Conservation (phyloP, 257 asterid genomes). For the Avicennia marina region DNA sequence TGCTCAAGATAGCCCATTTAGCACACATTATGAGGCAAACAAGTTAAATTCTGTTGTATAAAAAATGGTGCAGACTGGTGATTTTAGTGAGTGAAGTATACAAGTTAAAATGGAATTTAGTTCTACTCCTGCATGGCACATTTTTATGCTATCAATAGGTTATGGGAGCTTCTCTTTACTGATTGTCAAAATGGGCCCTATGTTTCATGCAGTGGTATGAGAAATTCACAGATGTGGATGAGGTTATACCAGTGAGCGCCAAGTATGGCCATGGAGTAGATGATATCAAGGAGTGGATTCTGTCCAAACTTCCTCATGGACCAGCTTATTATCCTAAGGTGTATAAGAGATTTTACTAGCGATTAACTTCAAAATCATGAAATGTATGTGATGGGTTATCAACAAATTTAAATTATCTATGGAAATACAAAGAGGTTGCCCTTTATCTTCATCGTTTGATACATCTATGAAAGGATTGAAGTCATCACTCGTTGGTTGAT, state of each 20-base stretch:
- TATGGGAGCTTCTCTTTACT: too few relatives aligned
- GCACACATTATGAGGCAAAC: not conserved
- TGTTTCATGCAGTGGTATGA: constrained; percentile 80
- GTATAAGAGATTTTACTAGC: constrained; percentile 4
- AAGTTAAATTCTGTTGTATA: not conserved
- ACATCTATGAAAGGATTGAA: not conserved
- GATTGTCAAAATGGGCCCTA: not conserved
- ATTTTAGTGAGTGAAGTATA: not conserved
- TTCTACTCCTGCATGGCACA: too few relatives aligned
- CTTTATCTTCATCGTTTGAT: not conserved
- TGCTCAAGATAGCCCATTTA: too few relatives aligned
- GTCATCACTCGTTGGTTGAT: not conserved
- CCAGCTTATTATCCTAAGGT: constrained; percentile 97
- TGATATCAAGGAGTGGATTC: constrained; percentile 92
- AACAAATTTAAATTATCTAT: not conserved
- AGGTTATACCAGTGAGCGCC: constrained; percentile 98
- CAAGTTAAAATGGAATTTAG: too few relatives aligned
- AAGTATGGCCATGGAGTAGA: constrained; percentile 96
- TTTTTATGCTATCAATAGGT: too few relatives aligned
- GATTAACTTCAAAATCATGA: not conserved
- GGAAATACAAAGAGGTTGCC: not conserved
- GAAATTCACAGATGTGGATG: constrained; percentile 82
- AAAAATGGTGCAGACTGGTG: constrained; percentile 4
- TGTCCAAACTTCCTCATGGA: constrained; percentile 82
- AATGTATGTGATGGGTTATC: constrained; percentile 10